A percentile compares a stretch with the other conserved stretches of the same genome.
phyloP scores from a whole-genome alignment of 2,329 filamentous ascomycete species.

The Intubia oerlemansii region DNA sequence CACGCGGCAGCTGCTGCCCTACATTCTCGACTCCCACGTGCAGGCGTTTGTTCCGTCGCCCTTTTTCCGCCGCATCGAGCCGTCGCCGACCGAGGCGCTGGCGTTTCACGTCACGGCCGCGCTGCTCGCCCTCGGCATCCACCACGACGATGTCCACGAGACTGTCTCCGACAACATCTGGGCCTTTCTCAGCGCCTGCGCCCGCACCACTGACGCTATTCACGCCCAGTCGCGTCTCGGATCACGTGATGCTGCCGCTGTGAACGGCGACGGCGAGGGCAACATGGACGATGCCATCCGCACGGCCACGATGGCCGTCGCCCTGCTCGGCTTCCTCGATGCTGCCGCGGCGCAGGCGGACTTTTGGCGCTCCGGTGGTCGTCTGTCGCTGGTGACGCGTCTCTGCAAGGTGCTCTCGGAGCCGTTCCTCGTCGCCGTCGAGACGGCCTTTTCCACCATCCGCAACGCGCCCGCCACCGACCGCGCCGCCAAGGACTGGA shows the following conservation, averaged over 20 bases:
- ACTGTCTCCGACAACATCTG: conserved; percentile 44
- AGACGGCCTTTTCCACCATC: conserved; percentile 77
- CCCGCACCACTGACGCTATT: conserved; percentile 33
- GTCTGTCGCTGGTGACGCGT: conserved; percentile 49
- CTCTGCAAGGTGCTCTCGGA: conserved; percentile 61
- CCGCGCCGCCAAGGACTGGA: conserved; percentile 61
- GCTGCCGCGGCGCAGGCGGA: conserved; percentile 56
- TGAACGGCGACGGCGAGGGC: conserved; percentile 10
- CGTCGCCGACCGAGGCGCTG: conserved; percentile 73
- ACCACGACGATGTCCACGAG: conserved; percentile 47
- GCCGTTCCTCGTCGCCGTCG: conserved; percentile 63
- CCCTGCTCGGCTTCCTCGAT: conserved; percentile 76
- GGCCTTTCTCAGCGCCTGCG: conserved; percentile 52
- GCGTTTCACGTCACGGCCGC: conserved; percentile 61
- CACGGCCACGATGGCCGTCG: conserved; percentile 58
- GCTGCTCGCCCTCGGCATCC: conserved; percentile 58
- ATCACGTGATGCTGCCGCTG: too few species aligned
- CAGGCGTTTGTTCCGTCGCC: conserved; percentile 65
- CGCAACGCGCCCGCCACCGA: conserved; percentile 54
- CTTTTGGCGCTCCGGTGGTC: conserved; percentile 62
- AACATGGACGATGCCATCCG: conserved; percentile 45
- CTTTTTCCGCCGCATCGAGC: conserved; percentile 62
- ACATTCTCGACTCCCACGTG: conserved; percentile 64
- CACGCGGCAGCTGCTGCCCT: conserved; percentile 57
- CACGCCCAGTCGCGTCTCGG: conserved; percentile 12